Evolutionary conservation across 176 grass and related monocot genomes (phyloP).

Genomic region (Cenchrus americanus): DNA sequence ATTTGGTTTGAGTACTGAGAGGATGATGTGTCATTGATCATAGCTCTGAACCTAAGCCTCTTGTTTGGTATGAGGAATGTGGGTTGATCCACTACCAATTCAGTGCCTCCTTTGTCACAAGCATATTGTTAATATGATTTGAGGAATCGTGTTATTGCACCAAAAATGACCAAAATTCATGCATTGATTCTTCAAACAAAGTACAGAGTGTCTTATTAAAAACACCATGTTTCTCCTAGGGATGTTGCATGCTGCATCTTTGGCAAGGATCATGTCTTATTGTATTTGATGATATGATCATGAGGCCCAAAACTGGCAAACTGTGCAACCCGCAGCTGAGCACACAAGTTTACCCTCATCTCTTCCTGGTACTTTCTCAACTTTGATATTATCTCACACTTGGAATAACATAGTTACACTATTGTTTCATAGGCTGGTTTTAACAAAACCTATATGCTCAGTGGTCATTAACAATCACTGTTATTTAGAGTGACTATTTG

Average conservation of each 20-base stretch:
- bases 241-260: not conserved
- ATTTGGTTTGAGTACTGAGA: constrained; percentile 4
- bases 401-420: not conserved
- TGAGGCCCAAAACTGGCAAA: not conserved
- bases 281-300: constrained; percentile 1
- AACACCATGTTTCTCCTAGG: no score
- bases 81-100: not conserved
- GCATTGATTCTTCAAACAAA: not conserved
- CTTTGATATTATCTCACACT: not conserved
- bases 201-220: not conserved
- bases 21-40: not conserved
- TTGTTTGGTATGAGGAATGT: no score
- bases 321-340: not conserved
- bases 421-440: not conserved
- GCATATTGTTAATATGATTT: constrained; percentile 3
- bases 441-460: not conserved
- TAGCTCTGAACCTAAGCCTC: no score
- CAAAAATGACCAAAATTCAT: not conserved
- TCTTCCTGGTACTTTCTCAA: not conserved
- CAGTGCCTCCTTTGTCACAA: not conserved
- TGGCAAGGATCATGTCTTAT: not conserved
- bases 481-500: constrained; percentile 15
- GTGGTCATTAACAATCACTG: not conserved
- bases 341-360: not conserved
- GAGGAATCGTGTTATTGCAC: not conserved